These are phyloP conservation scores for Fusarium bulbicola DNA, from an alignment of 2,329 filamentous ascomycete species.

Conservation along the genomic window DNA sequence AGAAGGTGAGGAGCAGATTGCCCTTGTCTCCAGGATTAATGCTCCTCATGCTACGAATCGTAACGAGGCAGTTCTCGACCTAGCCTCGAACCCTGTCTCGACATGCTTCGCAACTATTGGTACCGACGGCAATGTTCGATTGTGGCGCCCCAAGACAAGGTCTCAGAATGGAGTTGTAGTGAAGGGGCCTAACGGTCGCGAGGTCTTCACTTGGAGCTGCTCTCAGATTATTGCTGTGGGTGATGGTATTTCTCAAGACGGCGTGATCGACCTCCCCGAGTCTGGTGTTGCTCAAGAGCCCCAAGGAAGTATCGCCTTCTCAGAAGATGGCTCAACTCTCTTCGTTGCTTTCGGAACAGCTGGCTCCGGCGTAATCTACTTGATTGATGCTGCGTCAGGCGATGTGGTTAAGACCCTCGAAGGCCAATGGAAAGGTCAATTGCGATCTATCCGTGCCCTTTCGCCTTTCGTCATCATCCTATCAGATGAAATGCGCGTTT, in stretches of 20 bases:
- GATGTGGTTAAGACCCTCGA: slow-evolving; percentile 72
- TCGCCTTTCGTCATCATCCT: slow-evolving; percentile 79
- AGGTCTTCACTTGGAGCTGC: slow-evolving; percentile 79
- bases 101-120: slow-evolving; percentile 86
- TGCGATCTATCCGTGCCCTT: slow-evolving; percentile 76
- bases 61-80: slow-evolving; percentile 71
- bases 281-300: slow-evolving; percentile 44
- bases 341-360: slow-evolving; percentile 69
- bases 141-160: slow-evolving; percentile 82
- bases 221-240: slow-evolving; percentile 66
- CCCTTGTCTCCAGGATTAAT: slow-evolving; percentile 84
- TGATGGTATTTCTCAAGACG: slow-evolving; percentile 56
- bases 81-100: slow-evolving; percentile 74
- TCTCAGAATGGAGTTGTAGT: slow-evolving; percentile 73
- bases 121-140: slow-evolving; percentile 77
- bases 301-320: slow-evolving; percentile 79
- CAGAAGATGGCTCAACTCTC: slow-evolving; percentile 85
- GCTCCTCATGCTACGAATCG: slow-evolving; percentile 74
- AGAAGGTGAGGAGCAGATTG: slow-evolving; percentile 66
- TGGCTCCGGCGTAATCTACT: slow-evolving; percentile 71
- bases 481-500: slow-evolving; percentile 78
- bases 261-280: slow-evolving; percentile 42
- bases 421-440: slow-evolving; percentile 70
- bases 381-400: slow-evolving; percentile 79
- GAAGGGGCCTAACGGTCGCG: slow-evolving; percentile 65